These are phyloP conservation scores for Penicillium occitanis DNA, from an alignment of 2,329 filamentous ascomycete species.

Conservation along the genomic window DNA sequence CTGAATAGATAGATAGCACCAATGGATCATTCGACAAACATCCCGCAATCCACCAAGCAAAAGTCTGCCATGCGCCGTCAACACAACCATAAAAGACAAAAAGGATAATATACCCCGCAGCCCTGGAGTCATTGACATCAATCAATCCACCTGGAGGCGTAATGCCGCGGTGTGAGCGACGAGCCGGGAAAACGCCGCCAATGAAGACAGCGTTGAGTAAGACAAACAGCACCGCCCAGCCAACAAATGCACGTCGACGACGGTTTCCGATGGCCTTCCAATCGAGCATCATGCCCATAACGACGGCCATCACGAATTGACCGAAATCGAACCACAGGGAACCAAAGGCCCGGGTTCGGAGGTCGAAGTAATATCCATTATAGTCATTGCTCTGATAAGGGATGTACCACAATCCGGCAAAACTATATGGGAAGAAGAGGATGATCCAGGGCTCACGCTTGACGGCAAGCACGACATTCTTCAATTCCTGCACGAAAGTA, in stretches of 20 bases:
- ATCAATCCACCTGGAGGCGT: constrained; percentile 20
- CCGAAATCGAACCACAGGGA: constrained; percentile 26
- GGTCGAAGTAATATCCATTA: constrained; percentile 27
- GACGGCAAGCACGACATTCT: constrained; percentile 23
- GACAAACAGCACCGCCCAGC: constrained; percentile 23
- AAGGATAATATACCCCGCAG: constrained; percentile 23
- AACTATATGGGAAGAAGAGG: constrained; percentile 27
- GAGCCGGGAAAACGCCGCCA: constrained; percentile 25
- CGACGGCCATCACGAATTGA: constrained; percentile 26
- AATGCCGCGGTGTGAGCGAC: constrained; percentile 21
- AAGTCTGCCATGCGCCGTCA: constrained; percentile 25
- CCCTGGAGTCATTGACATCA: constrained; percentile 20
- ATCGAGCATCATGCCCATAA: constrained; percentile 25
- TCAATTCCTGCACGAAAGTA: constrained; percentile 26
- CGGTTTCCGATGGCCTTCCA: constrained; percentile 23
- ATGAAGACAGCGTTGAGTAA: constrained; percentile 27
- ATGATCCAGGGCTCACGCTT: constrained; percentile 26
- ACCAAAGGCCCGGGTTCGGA: constrained; percentile 27
- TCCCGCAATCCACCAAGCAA: constrained; percentile 27
- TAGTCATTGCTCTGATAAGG: constrained; percentile 29
- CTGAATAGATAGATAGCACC: constrained; percentile 25
- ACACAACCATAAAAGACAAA: constrained; percentile 25
- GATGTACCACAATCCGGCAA: constrained; percentile 27
- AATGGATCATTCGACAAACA: constrained; percentile 25
- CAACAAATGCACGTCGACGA: constrained; percentile 26